These are phyloP conservation scores for Metschnikowia cubensis DNA, from an alignment of 805 yeast genomes.

Conservation along the genomic window DNA sequence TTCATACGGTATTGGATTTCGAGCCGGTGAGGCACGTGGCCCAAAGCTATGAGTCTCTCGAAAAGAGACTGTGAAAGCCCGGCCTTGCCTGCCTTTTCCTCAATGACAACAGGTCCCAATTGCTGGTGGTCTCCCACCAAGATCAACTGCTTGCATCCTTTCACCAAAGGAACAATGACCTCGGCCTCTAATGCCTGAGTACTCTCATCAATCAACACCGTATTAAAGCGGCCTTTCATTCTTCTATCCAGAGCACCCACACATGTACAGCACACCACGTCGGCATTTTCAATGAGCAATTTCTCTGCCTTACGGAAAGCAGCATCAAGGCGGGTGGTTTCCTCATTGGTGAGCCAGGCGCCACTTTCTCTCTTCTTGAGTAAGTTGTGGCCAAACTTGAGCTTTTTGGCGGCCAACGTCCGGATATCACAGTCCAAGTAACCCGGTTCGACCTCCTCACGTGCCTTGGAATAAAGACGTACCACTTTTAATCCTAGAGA, in stretches of 20 bases:
- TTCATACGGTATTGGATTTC: constrained; percentile 96
- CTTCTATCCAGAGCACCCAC: constrained; percentile 85
- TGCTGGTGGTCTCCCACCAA: constrained; percentile 96
- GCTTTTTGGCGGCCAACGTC: background rate
- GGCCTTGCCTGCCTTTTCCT: constrained; percentile 76
- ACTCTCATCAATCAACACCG: constrained; percentile 86
- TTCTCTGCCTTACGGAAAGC: constrained; percentile 40
- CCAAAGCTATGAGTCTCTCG: constrained; percentile 77
- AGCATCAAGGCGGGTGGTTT: constrained; percentile 5
- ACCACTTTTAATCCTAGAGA: constrained; percentile 73
- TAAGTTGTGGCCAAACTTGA: background rate
- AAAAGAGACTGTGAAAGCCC: constrained; percentile 84
- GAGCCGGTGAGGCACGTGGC: constrained; percentile 78
- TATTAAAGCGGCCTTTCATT: constrained; percentile 57
- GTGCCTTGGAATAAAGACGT: constrained; percentile 66
- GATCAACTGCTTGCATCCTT: constrained; percentile 85
- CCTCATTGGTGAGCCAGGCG: constrained; percentile 9
- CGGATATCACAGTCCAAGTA: constrained; percentile 16
- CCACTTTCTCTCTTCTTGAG: constrained; percentile 7
- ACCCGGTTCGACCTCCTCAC: constrained; percentile 68
- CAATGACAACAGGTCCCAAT: constrained; percentile 85
- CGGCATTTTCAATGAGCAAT: constrained; percentile 50
- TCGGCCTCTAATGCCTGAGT: constrained; percentile 96
- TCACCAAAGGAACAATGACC: constrained; percentile 80
- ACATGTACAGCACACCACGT: constrained; percentile 87